Evolutionary conservation across 805 yeast genomes (phyloP).

Genomic region (Allodekkera sacchari): DNA sequence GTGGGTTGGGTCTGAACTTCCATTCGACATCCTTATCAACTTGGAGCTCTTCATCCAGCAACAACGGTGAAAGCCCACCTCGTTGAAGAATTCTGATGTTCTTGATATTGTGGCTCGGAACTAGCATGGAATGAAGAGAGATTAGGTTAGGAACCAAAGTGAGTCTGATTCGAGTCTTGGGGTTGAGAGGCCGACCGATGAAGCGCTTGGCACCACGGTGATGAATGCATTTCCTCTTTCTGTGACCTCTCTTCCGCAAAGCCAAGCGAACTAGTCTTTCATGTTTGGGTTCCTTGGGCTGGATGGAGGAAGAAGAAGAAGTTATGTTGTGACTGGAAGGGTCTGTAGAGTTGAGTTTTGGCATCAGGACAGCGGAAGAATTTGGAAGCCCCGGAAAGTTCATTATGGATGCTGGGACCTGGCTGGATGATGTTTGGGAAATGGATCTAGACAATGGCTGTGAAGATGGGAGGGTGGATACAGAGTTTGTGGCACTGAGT

Average conservation of each 20-base stretch:
- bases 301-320: no score
- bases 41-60: conserved; percentile 5
- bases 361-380: no score
- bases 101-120: conserved; percentile 17
- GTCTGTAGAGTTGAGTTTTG: no score
- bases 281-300: no score
- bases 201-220: background rate
- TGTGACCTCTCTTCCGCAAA: conserved; percentile 3
- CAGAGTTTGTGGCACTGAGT: no score
- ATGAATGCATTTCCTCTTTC: conserved; percentile 1
- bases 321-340: no score
- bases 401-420: no score
- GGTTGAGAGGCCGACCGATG: conserved; percentile 38
- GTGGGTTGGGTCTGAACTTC: conserved; percentile 7
- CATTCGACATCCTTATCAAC: conserved; percentile 6
- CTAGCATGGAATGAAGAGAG: conserved; percentile 35
- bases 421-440: no score
- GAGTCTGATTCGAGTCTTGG: conserved; percentile 42
- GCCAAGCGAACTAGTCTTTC: conserved; percentile 3
- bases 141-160: conserved; percentile 37
- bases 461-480: no score
- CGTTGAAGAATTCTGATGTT: conserved; percentile 5
- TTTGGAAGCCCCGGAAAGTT: no score
- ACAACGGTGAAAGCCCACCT: conserved; percentile 3
- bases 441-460: no score